Base-by-base conservation (phyloP, 2,329 filamentous ascomycete genomes). In the Fusarium euwallaceae region DNA sequence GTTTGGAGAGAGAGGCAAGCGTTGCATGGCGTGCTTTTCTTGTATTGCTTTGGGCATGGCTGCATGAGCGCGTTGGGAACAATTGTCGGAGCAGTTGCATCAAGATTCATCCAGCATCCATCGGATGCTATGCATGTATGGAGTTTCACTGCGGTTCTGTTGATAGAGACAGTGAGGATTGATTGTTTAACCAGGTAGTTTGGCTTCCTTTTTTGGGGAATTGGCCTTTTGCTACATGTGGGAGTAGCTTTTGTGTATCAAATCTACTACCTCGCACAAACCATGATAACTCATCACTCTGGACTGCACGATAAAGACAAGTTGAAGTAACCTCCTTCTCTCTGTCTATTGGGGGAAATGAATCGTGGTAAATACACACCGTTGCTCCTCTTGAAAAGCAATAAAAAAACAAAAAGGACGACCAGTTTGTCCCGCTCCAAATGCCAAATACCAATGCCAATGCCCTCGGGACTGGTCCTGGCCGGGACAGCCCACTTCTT, bases 311-410 rank as follows among this genome's bases (percentile, higher is more conserved):
- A n/a, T 27, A 22, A 45, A 39, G n/a, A 34, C 43, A 27, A 48
- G 16, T 60, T 27, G 45, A 64, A 64, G 69, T 65, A 43, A 24
- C 56, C 22, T 27, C 17, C 27, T 55, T 67, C 53, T 67, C 17
- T 63, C 41, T 64, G 63, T 68, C 63, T 71, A 75, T 48, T 68
- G 48, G 63, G 48, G 62, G 48, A 75, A 75, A 66, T 73, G 32
- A 69, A 48, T 43, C 62, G 64, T 72, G 27, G 60, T 66, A 67
- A 62, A 64, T 64, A 72, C 63, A 65, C 59, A 63, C 75, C 74
- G 22, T 67, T 70, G 62, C 74, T 74, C 74, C 75, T 66, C 60
- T 24, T 55, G 53, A 65, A 73, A 62, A 78, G 59, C 58, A 66
- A 41, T 67, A 32, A 69, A 63, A 66, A 17, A 67, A 73, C 64